Evolutionary conservation across 1,284 basidiomycete genomes (phyloP), one percentile per base, ranked within the genome.

Genomic region (Leccinum pachyderme): DNA sequence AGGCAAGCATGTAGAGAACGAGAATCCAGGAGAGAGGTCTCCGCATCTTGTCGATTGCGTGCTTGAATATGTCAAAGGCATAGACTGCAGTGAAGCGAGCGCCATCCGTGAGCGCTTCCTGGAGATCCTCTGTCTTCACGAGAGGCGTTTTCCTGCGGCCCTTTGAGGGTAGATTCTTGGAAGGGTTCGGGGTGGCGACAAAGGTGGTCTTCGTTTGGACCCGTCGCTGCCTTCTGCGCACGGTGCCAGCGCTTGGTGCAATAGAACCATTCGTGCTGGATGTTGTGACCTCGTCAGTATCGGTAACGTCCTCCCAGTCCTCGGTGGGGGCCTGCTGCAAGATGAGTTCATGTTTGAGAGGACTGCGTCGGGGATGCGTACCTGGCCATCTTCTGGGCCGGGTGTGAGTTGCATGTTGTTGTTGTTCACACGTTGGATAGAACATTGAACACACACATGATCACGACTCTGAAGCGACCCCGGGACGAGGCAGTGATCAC

Each of bases 401-500:
- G 7, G 33, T 13, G 15, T 7, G 33, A 35, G 33, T 35, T 35
- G 33, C 33, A 35, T 35, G 27, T 7, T 29, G 29, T 29, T 29
- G 29, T 29, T 29, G 29, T 9, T 29, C n/a, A n/a, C n/a, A n/a
- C n/a, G n/a, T n/a, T n/a, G n/a, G n/a, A n/a, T 8, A 29, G 8
- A 29, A 29, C 29, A n/a, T 29, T 6, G 29, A 29, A 29, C 7
- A 8, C 29, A 6, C 4, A 8, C 29, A 29, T 29, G 5, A 93
- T 94, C 51, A 87, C 86, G 0, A 91, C 95, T 49, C 76, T 87
- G 37, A 95, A 93, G 66, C 77, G 93, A 54, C 80, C 87, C 11
- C 74, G 80, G 25, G 78, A 81, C 15, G 93, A 95, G 68, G 83
- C 87, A 0, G 82, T 85, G 2, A 70, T 92, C 4, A 89, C 91